Evolutionary conservation across 768 basidiomycete species (phyloP), one percentile per base, ranked within the genome.

Genomic region (Sarcomyxa edulis): DNA sequence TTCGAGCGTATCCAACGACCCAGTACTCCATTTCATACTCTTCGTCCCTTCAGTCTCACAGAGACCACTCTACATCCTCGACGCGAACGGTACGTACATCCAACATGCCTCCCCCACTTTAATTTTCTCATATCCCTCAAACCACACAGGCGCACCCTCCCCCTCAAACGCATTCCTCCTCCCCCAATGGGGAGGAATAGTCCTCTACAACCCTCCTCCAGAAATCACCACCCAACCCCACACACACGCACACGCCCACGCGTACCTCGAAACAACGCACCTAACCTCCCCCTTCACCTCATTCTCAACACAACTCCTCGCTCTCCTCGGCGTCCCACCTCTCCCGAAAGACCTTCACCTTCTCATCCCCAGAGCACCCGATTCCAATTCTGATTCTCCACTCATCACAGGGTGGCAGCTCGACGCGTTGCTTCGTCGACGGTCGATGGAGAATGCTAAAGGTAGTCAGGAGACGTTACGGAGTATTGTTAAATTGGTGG

Each of bases 171-270:
- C 91, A 6, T 97, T 98, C 66, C 72, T 95, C 14, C 68, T 94
- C 0, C 94, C 95, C 0, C 95, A 98, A 58, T 94, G 89, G 83
- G 95, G 95, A 23, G 82, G 91, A 16, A 83, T 98, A 37, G 73
- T 84, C 40, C 71, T 98, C 42, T 64, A 77, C 48, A 91, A 93
- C 55, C 75, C 76, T 23, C 60, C 65, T n/a, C 35, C 53, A 28
- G 46, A 56, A 23, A 43, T 53, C 38, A 42, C 57, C 39, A n/a
- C n/a, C n/a, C n/a, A n/a, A n/a, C n/a, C n/a, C n/a, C n/a, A n/a
- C n/a, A n/a, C n/a, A n/a, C n/a, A n/a, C n/a, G n/a, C n/a, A n/a
- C n/a, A n/a, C n/a, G 36, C 55, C 46, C 42, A 55, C 34, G 44
- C 60, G 36, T 56, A 64, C 35, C 62, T 78, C 22, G 65, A 71